Evolutionary conservation across 2,329 filamentous ascomycete species (phyloP), one percentile per base, ranked within the genome.

Genomic region (Fusarium nygamai): DNA sequence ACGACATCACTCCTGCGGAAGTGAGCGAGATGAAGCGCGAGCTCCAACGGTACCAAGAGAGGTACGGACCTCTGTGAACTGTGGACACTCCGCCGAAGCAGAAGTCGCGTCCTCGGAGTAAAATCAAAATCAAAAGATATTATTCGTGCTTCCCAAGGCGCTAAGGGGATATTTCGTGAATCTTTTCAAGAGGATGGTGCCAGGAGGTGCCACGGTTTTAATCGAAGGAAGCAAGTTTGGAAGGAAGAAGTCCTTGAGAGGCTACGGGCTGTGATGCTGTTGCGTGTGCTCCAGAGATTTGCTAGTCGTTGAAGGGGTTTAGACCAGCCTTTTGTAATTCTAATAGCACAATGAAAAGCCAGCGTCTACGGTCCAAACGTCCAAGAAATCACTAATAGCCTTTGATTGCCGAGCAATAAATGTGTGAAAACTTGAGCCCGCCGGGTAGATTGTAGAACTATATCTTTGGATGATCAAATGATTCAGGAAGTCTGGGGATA

Each of bases 301-400:
- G 13, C 5, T 47, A 0, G 13, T 29, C 3, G 19, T 29, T 16
- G 19, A 10, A 22, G 13, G 43, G 27, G 27, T 14, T 47, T 20
- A 29, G 24, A 0, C 4, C 19, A 4, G 6, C 14, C 6, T 16
- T 20, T 34, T 51, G 17, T 34, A 51, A 6, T 34, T 24, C 31
- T 3, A 6, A 24, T 24, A 34, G 22, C 8, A 34, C 10, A 51
- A 11, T 24, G 6, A 11, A 24, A 24, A 50, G 29, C 29, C 5
- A 3, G 20, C 2, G 5, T 8, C 20, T 4, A 11, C 2, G 20
- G 14, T 6, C 6, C 5, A 8, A 17, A n/a, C 9, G 9, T 17
- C 3, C 13, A 0, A 22, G 46, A 47, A 11, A 3, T 47, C 27
- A 22, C 19, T 3, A 27, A 5, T 14, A 8, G 46, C 19, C 24